Base-by-base conservation (phyloP, 1,284 basidiomycete species). In the Ganoderma resinaceum region DNA sequence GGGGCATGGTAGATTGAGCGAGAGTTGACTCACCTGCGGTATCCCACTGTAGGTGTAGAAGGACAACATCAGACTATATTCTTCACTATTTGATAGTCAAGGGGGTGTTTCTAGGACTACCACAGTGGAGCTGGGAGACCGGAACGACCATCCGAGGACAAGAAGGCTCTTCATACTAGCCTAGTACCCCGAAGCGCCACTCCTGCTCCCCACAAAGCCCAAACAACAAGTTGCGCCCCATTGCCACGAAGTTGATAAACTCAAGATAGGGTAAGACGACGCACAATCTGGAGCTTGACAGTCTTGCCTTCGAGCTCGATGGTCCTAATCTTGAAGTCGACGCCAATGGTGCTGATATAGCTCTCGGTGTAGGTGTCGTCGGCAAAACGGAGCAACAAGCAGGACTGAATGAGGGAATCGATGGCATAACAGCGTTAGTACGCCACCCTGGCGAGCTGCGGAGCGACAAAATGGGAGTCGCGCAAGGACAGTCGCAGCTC, bases 281-380 rank as follows among this genome's bases (percentile, higher is more conserved):
- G 84, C 80, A 98, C 97, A 83, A 99, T 99, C 84, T 99, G 98
- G 70, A 99, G 90, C 83, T 99, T 99, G 78, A 99, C 96, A 1
- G 96, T 99, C 94, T 99, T 99, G 74, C 97, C 97, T 82, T 99
- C 98, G 66, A 99, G 89, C 83, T 99, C 98, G 81, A 99, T 99
- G 61, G 98, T 99, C 76, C 98, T 89, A 85, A 99, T 99, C 93
- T 99, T 99, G 87, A 99, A 99, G 86, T 99, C 98, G 70, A 99
- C 96, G 74, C 97, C 97, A 82, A 99, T 99, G 37, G 97, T 99
- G 73, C 94, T 96, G 82, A 99, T 99, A 84, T 99, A 99, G 78
- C 94, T 96, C 82, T 98, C 97, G 66, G 98, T 99, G 87, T 98
- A 99, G 68, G 97, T 97, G 82, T 99, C 98, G 83, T 99, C 98